phyloP scores from a whole-genome alignment of 192 early-diverging fungal genomes.

The Polychytrium aggregatum region DNA sequence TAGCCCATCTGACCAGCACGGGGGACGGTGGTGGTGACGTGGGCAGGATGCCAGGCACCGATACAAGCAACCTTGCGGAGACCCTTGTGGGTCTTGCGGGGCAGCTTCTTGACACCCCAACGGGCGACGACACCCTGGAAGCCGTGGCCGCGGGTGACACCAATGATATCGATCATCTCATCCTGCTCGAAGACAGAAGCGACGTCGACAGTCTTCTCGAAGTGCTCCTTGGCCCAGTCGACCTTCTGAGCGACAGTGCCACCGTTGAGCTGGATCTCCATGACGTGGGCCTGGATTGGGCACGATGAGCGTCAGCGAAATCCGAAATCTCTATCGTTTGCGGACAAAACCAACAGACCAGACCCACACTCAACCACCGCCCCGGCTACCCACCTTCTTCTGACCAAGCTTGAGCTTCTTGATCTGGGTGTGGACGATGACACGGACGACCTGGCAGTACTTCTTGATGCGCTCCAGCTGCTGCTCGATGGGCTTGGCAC shows the following conservation, averaged over 20 bases:
- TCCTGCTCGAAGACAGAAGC: conserved; percentile 91
- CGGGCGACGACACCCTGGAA: conserved; percentile 97
- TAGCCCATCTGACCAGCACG: conserved; percentile 99
- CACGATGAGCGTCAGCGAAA: conserved; percentile 1
- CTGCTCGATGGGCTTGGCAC: conserved; percentile 68
- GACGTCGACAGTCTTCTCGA: conserved; percentile 91
- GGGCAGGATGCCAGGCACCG: conserved; percentile 92
- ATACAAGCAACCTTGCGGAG: conserved; percentile 99
- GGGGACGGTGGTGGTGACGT: conserved; percentile 97
- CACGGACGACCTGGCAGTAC: conserved; percentile 96
- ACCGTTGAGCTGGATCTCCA: conserved; percentile 99
- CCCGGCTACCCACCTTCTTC: conserved; percentile 60
- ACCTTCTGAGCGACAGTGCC: conserved; percentile 94
- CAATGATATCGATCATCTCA: conserved; percentile 98
- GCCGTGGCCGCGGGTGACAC: conserved; percentile 99
- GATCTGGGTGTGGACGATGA: conserved; percentile 97
- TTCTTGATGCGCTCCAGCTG: conserved; percentile 99
- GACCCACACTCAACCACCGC: neutral
- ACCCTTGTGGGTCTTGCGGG: conserved; percentile 99
- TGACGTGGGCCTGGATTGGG: conserved; percentile 68
- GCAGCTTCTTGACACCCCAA: conserved; percentile 99
- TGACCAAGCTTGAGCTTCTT: conserved; percentile 88
- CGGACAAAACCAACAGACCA: neutral
- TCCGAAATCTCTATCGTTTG: no score
- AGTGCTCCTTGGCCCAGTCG: conserved; percentile 92